These are phyloP conservation scores for Diutina siamensis DNA, from an alignment of 1,139 yeast genomes.

Conservation along the genomic window DNA sequence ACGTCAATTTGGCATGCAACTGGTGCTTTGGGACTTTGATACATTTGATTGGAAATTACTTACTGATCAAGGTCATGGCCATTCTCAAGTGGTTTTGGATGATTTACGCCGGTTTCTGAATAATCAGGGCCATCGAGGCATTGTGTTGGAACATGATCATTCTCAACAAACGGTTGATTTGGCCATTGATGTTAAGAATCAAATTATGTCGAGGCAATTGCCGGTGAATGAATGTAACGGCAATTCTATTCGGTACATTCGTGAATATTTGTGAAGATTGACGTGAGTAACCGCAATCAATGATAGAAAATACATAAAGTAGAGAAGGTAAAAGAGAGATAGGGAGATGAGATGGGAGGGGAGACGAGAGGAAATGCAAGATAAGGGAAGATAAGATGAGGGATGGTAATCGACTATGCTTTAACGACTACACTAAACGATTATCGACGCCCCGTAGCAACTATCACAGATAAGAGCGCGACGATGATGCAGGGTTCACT, in stretches of 20 bases:
- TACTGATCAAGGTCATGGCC: slow-evolving; percentile 20
- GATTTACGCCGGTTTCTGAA: slow-evolving; percentile 46
- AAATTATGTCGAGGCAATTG: slow-evolving; percentile 36
- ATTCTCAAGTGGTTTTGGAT: slow-evolving; percentile 38
- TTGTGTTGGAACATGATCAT: slow-evolving; percentile 81
- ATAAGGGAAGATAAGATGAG: too few relatives aligned
- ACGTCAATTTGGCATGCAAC: slow-evolving; percentile 76
- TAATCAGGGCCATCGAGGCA: slow-evolving; percentile 34
- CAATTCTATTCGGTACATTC: slow-evolving; percentile 1
- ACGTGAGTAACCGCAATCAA: too few relatives aligned
- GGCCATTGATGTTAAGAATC: slow-evolving; percentile 43
- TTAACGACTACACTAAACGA: too few relatives aligned
- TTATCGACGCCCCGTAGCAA: too few relatives aligned
- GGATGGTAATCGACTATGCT: too few relatives aligned
- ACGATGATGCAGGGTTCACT: too few relatives aligned
- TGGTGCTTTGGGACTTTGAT: slow-evolving; percentile 87
- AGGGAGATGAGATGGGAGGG: too few relatives aligned
- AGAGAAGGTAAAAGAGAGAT: too few relatives aligned
- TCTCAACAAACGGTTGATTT: slow-evolving; percentile 54
- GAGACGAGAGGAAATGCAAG: too few relatives aligned
- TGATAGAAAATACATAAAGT: too few relatives aligned
- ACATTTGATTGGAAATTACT: slow-evolving; percentile 79
- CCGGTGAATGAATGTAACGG: slow-evolving; percentile 75
- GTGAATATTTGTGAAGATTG: background rate
- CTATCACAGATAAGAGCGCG: too few relatives aligned